Conservation (phyloP, 306 rosid genomes). For the Malus fusca region DNA sequence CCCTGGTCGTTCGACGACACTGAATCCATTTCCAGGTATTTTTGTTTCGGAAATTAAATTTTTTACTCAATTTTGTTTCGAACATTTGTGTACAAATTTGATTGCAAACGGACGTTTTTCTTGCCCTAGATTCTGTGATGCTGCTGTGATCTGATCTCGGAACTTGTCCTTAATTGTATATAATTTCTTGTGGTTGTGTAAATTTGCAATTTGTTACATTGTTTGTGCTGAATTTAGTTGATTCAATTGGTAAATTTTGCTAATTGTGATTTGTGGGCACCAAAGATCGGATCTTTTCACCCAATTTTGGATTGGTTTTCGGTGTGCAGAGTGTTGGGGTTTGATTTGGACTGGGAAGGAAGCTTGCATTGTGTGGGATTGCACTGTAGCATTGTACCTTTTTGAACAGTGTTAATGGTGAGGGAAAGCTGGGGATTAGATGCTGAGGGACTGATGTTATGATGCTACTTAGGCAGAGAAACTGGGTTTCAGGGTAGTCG, state of each 20-base stretch:
- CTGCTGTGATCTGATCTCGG: conserved; percentile 51
- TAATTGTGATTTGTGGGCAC: neutral
- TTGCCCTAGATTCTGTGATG: conserved; percentile 38
- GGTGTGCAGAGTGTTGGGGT: conserved; percentile 22
- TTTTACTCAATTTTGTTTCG: neutral
- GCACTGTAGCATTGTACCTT: neutral
- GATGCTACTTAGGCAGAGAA: conserved; percentile 19
- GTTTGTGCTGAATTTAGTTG: neutral
- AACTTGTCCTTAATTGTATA: neutral
- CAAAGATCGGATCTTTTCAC: conserved; percentile 41
- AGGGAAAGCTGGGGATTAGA: conserved; percentile 17
- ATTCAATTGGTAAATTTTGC: neutral
- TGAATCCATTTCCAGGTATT: conserved; percentile 17
- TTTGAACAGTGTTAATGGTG: neutral
- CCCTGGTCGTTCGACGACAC: conserved; percentile 11
- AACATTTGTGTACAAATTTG: neutral
- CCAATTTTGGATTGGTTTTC: conserved; percentile 17
- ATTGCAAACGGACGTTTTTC: conserved; percentile 19
- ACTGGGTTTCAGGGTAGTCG: conserved; percentile 18
- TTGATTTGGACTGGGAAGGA: conserved; percentile 7
- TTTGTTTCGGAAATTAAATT: neutral
- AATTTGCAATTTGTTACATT: conserved; percentile 4
- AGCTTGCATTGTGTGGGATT: conserved; percentile 5
- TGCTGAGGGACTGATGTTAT: conserved; percentile 15
- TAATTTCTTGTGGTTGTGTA: neutral